Evolutionary conservation across 2,329 filamentous ascomycete species (phyloP).

Genomic region (Aspergillus chevalieri): DNA sequence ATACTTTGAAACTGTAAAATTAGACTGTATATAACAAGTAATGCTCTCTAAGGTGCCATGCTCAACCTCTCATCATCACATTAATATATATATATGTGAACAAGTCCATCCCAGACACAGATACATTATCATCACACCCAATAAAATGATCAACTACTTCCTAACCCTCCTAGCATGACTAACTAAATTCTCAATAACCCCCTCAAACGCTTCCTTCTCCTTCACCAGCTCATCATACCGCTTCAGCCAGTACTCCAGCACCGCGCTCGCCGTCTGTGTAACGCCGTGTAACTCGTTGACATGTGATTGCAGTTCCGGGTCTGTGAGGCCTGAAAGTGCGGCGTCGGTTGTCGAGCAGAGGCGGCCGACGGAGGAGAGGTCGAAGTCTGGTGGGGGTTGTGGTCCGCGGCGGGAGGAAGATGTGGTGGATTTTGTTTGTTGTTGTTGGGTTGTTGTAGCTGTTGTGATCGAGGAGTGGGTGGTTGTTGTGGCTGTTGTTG

Average conservation of each 20-base stretch:
- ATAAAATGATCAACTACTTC: conserved; percentile 49
- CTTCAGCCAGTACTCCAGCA: conserved; percentile 84
- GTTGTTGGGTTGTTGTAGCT: neutral
- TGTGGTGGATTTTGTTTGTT: conserved; percentile 15
- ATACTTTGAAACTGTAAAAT: neutral
- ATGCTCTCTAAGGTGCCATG: neutral
- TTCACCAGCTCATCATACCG: conserved; percentile 78
- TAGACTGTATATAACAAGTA: neutral
- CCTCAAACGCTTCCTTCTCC: conserved; percentile 90
- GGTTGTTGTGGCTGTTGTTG: conserved; percentile 17
- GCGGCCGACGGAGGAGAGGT: conserved; percentile 70
- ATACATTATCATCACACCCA: neutral
- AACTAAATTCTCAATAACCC: conserved; percentile 93
- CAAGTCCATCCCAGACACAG: neutral
- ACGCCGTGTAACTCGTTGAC: conserved; percentile 62
- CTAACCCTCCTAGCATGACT: conserved; percentile 81
- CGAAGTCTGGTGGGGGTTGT: conserved; percentile 66
- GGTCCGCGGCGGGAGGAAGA: conserved; percentile 41
- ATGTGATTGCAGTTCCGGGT: conserved; percentile 68
- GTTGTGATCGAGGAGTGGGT: conserved; percentile 21
- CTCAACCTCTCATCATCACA: neutral
- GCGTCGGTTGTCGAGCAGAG: conserved; percentile 79
- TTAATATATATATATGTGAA: neutral
- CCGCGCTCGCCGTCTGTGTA: conserved; percentile 65
- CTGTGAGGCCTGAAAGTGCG: conserved; percentile 71